Base-by-base conservation (phyloP, 1,284 basidiomycete genomes). In the Athelia psychrophila region DNA sequence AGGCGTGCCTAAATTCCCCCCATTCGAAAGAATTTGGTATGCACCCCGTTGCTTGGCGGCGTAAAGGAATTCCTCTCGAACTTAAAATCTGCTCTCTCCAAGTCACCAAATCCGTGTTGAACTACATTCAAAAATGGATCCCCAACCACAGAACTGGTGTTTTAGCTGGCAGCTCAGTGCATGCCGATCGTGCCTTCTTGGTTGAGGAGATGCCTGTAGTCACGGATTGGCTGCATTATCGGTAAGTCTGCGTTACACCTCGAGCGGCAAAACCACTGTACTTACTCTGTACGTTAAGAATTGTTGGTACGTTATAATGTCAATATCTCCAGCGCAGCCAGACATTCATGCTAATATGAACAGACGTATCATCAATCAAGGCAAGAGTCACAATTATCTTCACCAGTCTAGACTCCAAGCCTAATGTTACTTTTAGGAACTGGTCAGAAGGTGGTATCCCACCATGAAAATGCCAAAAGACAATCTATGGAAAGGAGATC, bases 341-440 rank as follows among this genome's bases (percentile, higher is more conserved):
- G 47, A 47, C 48, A 15, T 44, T 50, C 44, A 48, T 45, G n/a
- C 47, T 60, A 56, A 24, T 61, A 61, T 49, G 44, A 44, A 51
- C 57, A 86, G 91, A 91, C 56, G 88, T 91, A 32, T 91, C 89
- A 36, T 86, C 86, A 0, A 78, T 94, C 59, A 93, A 93, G 73
- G 90, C 83, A 58, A 46, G 57, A n/a, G n/a, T n/a, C n/a, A n/a
- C n/a, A n/a, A n/a, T n/a, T n/a, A n/a, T n/a, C 33, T n/a, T 24
- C 23, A 25, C 2, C 27, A 44, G 2, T 20, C 30, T 25, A 35
- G 23, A 6, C 22, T 15, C 22, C 40, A 9, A 23, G 13, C 23
- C 50, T 48, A 35, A 40, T 30, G 27, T 49, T 50, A 49, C 50
- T 42, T 45, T 20, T 53, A 93, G 88, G 86, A 93, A 64, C 66